Percentiles rank a stretch among this genome's conserved stretches.
Conservation (phyloP, 2,329 filamentous ascomycete species). For the Alternaria triticina region DNA sequence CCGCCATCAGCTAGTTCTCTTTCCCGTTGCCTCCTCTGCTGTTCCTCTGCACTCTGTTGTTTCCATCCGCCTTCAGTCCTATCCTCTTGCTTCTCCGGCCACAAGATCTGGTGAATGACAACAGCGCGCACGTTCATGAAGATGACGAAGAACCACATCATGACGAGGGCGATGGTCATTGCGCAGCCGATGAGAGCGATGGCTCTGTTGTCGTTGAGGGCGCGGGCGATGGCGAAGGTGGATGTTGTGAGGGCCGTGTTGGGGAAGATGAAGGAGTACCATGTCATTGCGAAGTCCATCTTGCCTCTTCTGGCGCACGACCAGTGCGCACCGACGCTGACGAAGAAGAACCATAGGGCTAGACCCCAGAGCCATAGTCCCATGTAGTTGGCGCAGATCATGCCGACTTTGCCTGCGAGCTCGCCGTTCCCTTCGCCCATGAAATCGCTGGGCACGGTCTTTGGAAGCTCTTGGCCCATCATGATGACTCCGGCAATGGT, state of each 20-base stretch:
- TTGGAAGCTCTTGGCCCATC: slow-evolving; percentile 61
- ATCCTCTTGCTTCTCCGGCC: slow-evolving; percentile 75
- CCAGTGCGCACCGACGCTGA: slow-evolving; percentile 77
- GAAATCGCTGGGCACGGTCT: slow-evolving; percentile 59
- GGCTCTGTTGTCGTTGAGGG: slow-evolving; percentile 53
- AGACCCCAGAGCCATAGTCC: slow-evolving; percentile 83
- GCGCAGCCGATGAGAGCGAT: slow-evolving; percentile 72
- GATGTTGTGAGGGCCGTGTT: slow-evolving; percentile 77
- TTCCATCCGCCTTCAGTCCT: slow-evolving; percentile 66
- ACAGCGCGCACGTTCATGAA: slow-evolving; percentile 74
- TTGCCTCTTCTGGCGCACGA: slow-evolving; percentile 66
- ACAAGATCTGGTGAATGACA: slow-evolving; percentile 70
- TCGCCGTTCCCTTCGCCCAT: slow-evolving; percentile 61
- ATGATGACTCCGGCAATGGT: slow-evolving; percentile 66
- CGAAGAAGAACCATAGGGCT: slow-evolving; percentile 84
- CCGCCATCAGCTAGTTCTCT: slow-evolving; percentile 22
- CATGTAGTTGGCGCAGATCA: slow-evolving; percentile 65
- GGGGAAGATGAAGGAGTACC: slow-evolving; percentile 83
- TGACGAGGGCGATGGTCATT: slow-evolving; percentile 69
- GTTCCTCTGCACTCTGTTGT: slow-evolving; percentile 39
- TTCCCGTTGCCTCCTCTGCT: slow-evolving; percentile 26
- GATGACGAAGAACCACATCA: slow-evolving; percentile 73
- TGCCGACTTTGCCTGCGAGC: slow-evolving; percentile 62
- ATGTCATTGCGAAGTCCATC: slow-evolving; percentile 82
- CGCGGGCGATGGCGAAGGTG: slow-evolving; percentile 72